A percentile compares a stretch with the other conserved stretches of the same genome.
Evolutionary conservation across 208 protist species (phyloP).

Genomic region (Acanthamoeba comandoni): DNA sequence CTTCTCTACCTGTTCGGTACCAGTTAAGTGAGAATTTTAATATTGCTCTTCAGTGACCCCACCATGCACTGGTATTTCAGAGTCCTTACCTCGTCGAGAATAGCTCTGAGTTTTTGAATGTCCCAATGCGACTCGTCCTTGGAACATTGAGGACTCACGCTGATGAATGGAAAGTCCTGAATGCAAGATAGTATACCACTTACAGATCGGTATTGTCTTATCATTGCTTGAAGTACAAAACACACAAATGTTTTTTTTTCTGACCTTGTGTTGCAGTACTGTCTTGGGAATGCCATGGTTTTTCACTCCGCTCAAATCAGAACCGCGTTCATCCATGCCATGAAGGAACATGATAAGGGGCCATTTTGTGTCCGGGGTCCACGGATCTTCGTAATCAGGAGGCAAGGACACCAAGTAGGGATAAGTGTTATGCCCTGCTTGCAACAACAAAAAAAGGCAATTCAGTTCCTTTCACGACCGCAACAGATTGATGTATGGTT

Average conservation of each 20-base stretch:
- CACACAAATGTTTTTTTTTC: no score
- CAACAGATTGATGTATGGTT: no score
- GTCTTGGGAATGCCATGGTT: constrained; percentile 10
- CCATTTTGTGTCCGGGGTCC: neutral
- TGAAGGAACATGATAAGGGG: neutral
- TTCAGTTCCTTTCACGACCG: no score
- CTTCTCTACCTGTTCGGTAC: neutral
- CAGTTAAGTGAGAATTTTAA: no score
- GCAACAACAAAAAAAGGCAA: neutral
- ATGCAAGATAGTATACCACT: neutral
- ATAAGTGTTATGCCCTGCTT: neutral
- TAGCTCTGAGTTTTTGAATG: neutral
- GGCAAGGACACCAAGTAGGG: constrained; percentile 7
- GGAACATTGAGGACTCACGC: constrained; percentile 5
- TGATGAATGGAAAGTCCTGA: constrained; percentile 9
- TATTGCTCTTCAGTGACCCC: no score
- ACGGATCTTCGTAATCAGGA: neutral
- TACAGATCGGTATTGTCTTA: no score
- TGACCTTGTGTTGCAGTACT: neutral
- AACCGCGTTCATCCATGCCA: constrained; percentile 11
- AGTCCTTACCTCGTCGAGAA: no score
- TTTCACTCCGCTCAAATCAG: neutral
- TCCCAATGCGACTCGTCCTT: constrained; percentile 17
- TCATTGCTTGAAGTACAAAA: no score
- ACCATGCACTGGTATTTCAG: no score